Evolutionary conservation across 106 monocot species (phyloP).

Genomic region (Phalaenopsis aphrodite): DNA sequence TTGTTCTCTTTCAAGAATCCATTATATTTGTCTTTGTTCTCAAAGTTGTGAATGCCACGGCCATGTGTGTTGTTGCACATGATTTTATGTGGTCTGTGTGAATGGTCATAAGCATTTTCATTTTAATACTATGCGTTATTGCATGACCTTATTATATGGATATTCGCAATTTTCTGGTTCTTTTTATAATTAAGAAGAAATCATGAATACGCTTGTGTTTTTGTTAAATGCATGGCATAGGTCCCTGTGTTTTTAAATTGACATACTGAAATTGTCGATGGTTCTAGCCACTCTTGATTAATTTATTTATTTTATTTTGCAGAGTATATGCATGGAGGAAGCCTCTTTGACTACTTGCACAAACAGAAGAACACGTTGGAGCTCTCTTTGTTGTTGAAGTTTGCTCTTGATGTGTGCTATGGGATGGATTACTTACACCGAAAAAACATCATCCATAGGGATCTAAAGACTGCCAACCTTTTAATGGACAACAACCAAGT

Average conservation of each 20-base stretch:
- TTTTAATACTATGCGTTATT: not conserved
- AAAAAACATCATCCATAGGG: constrained; percentile 81
- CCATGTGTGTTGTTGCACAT: not conserved
- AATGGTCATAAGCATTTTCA: not conserved
- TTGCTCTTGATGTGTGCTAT: constrained; percentile 48
- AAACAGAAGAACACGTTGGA: constrained; percentile 38
- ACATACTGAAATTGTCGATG: not conserved
- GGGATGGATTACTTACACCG: constrained; percentile 80
- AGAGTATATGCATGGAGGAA: constrained; percentile 69
- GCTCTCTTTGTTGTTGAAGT: constrained; percentile 34
- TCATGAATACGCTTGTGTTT: not conserved
- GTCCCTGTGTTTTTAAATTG: not conserved
- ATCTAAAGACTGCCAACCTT: constrained; percentile 89
- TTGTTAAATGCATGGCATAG: not conserved
- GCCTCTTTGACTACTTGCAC: constrained; percentile 56
- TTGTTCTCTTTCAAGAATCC: too few relatives aligned
- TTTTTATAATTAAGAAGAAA: not conserved
- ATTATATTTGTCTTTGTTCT: too few relatives aligned
- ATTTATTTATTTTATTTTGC: constrained; percentile 11
- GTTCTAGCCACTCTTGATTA: not conserved
- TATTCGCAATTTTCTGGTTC: not conserved
- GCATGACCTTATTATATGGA: not conserved
- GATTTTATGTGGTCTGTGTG: too few relatives aligned
- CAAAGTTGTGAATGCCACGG: too few relatives aligned
- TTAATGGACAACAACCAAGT: constrained; percentile 65